phyloP scores from a whole-genome alignment of 2,329 filamentous ascomycete species.

The Monilinia polystroma region DNA sequence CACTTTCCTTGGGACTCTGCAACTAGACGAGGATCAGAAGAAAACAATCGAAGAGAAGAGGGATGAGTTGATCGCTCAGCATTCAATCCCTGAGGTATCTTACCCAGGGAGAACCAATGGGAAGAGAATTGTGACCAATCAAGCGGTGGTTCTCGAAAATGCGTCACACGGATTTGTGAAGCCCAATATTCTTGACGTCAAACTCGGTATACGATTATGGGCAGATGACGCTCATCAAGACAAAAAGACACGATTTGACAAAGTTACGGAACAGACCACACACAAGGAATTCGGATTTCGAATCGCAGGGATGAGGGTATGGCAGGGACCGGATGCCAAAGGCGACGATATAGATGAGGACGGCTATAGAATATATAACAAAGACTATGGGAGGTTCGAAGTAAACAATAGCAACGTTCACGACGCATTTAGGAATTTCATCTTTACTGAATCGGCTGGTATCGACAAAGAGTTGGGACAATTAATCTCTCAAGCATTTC shows the following conservation, averaged over 20 bases:
- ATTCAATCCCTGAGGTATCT: constrained; percentile 34
- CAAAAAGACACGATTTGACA: constrained; percentile 60
- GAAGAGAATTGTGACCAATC: constrained; percentile 66
- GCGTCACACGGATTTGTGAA: constrained; percentile 74
- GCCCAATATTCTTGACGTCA: constrained; percentile 91
- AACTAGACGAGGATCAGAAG: constrained; percentile 58
- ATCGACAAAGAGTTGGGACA: constrained; percentile 58
- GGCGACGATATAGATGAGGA: constrained; percentile 53
- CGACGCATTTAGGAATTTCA: constrained; percentile 54
- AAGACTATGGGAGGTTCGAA: constrained; percentile 57
- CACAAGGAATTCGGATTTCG: constrained; percentile 61
- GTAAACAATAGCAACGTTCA: constrained; percentile 56
- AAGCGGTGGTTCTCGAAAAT: constrained; percentile 83
- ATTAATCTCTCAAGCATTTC: constrained; percentile 54
- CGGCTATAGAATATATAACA: constrained; percentile 61
- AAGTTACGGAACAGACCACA: constrained; percentile 58
- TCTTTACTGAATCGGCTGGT: constrained; percentile 59
- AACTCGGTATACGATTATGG: constrained; percentile 84
- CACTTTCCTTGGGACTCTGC: constrained; percentile 76
- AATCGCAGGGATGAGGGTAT: constrained; percentile 65
- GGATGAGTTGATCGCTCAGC: constrained; percentile 40
- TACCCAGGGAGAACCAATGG: constrained; percentile 29
- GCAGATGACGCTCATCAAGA: constrained; percentile 66
- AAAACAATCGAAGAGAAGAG: constrained; percentile 52
- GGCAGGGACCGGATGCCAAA: constrained; percentile 54